These are phyloP conservation scores for Talaromyces wortmannii DNA, from an alignment of 495 filamentous ascomycete species.

Conservation along the genomic window DNA sequence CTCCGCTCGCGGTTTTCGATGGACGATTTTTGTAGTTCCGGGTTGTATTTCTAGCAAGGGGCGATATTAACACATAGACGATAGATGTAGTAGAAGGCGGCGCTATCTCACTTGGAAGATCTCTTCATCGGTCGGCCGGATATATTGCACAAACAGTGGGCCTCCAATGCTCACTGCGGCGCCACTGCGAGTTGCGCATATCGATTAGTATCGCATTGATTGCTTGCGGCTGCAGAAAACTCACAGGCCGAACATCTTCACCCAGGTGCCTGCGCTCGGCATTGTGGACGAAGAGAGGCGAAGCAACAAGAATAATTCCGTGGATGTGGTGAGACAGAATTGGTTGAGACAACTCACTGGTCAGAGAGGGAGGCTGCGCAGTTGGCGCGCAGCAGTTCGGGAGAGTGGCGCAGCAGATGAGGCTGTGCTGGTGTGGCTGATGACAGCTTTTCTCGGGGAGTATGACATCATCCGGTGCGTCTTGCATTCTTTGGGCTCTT, in stretches of 20 bases:
- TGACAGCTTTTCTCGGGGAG: too few relatives aligned
- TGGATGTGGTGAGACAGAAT: not conserved
- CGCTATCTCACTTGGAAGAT: constrained; percentile 54
- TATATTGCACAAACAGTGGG: constrained; percentile 71
- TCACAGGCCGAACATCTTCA: constrained; percentile 50
- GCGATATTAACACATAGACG: not conserved
- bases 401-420: too few relatives aligned
- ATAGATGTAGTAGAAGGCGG: not conserved
- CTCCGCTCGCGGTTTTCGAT: constrained; percentile 64
- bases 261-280: constrained; percentile 43
- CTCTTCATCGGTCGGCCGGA: constrained; percentile 86
- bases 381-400: too few relatives aligned
- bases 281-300: constrained; percentile 24
- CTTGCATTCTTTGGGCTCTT: too few relatives aligned
- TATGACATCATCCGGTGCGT: too few relatives aligned
- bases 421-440: too few relatives aligned
- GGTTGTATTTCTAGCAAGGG: constrained; percentile 69
- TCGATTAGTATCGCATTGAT: not conserved
- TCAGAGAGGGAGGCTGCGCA: too few relatives aligned
- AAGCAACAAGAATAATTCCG: constrained; percentile 21
- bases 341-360: not conserved
- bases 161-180: constrained; percentile 69
- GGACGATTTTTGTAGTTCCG: constrained; percentile 80
- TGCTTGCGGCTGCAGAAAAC: constrained; percentile 6
- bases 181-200: constrained; percentile 42